These are phyloP conservation scores for Bolboschoenus planiculmis DNA, from an alignment of 176 grass and related monocot species.

Conservation along the genomic window DNA sequence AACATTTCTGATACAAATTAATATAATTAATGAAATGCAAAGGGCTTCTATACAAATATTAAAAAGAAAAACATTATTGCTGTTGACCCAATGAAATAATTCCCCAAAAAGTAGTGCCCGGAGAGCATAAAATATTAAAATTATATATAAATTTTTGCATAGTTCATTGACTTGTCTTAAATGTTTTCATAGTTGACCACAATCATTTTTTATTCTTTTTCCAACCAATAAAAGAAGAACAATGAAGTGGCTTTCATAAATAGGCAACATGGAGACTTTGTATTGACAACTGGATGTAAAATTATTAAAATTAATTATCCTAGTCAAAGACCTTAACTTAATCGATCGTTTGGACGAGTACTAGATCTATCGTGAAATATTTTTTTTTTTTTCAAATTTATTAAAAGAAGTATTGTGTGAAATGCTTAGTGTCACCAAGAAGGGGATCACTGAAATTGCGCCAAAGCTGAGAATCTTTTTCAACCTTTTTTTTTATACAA, in stretches of 20 bases:
- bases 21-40: neutral
- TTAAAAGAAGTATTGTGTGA: neutral
- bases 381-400: neutral
- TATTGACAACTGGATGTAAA: conserved; percentile 20
- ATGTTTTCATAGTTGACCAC: conserved; percentile 16
- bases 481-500: neutral
- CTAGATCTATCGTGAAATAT: conserved; percentile 13
- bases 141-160: neutral
- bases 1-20: neutral
- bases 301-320: neutral
- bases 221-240: conserved; percentile 24
- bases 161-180: conserved; percentile 24
- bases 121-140: neutral
- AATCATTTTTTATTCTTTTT: neutral
- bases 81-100: conserved; percentile 21
- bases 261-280: conserved; percentile 23
- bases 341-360: conserved; percentile 17
- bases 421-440: neutral
- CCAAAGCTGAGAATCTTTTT: neutral
- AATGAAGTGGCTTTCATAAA: conserved; percentile 20
- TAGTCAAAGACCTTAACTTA: conserved; percentile 5
- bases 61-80: neutral
- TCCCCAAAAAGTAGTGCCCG: conserved; percentile 8
- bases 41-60: neutral
- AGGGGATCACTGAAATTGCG: neutral